Evolutionary conservation across 495 filamentous ascomycete genomes (phyloP).

Genomic region (Cercophora scortea): DNA sequence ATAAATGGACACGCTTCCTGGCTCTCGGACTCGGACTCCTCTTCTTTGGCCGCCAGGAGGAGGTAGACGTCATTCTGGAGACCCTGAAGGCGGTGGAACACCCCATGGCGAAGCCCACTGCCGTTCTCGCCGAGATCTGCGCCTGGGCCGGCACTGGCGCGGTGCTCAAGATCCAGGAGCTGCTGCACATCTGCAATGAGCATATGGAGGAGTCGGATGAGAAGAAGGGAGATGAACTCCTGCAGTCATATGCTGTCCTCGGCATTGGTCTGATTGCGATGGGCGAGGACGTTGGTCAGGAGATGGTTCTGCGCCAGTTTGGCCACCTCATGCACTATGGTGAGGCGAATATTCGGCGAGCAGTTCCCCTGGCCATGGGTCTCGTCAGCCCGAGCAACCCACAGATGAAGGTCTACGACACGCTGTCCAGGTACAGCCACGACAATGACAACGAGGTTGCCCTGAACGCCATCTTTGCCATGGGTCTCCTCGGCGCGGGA

Average conservation of each 20-base stretch:
- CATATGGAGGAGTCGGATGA: slow-evolving; percentile 87
- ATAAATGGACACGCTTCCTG: slow-evolving; percentile 98
- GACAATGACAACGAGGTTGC: slow-evolving; percentile 99
- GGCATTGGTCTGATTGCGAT: slow-evolving; percentile 92
- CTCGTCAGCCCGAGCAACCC: slow-evolving; percentile 95
- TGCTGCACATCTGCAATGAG: slow-evolving; percentile 95
- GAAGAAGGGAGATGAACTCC: slow-evolving; percentile 86
- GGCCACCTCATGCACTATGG: slow-evolving; percentile 99
- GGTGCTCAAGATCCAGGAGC: slow-evolving; percentile 90
- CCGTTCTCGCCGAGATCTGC: slow-evolving; percentile 87
- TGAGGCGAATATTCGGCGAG: slow-evolving; percentile 90
- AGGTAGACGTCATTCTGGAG: slow-evolving; percentile 91
- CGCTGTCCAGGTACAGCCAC: slow-evolving; percentile 94
- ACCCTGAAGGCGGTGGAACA: slow-evolving; percentile 93
- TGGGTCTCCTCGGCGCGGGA: slow-evolving; percentile 93
- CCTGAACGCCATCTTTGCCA: slow-evolving; percentile 97
- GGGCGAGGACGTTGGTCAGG: slow-evolving; percentile 97
- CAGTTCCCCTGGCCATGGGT: slow-evolving; percentile 96
- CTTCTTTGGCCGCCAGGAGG: slow-evolving; percentile 93
- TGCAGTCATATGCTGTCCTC: slow-evolving; percentile 92
- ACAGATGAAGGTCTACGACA: slow-evolving; percentile 99
- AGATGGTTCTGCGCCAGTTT: slow-evolving; percentile 97
- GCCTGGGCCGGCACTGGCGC: slow-evolving; percentile 97
- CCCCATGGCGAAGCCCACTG: slow-evolving; percentile 85
- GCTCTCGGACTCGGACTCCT: slow-evolving; percentile 87